phyloP scores from a whole-genome alignment of 2,329 filamentous ascomycete genomes.

The Lachnum nothofagi region DNA sequence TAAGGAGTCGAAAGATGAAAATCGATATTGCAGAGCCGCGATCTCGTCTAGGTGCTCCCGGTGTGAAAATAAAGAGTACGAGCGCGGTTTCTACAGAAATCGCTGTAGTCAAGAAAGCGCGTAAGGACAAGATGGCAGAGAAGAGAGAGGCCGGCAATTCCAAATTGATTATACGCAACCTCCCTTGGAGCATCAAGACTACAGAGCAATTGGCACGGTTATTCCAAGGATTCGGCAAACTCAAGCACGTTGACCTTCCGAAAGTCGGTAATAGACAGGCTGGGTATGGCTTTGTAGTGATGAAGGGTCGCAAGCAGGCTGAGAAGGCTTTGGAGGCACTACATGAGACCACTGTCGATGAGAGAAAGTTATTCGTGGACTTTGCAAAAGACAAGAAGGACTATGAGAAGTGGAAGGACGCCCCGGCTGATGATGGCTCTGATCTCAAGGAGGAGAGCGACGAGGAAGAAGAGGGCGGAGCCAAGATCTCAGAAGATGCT shows the following conservation, averaged over 20 bases:
- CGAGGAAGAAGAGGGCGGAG: constrained; percentile 29
- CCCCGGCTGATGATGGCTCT: constrained; percentile 35
- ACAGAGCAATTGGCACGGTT: constrained; percentile 72
- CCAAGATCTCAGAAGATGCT: constrained; percentile 27
- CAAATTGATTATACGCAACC: constrained; percentile 82
- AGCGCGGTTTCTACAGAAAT: constrained; percentile 34
- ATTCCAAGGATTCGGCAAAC: constrained; percentile 84
- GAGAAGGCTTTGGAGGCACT: constrained; percentile 78
- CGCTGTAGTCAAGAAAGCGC: constrained; percentile 45
- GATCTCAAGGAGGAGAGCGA: constrained; percentile 36
- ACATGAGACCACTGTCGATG: constrained; percentile 88
- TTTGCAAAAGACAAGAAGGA: constrained; percentile 91
- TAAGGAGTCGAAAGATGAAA: constrained; percentile 73
- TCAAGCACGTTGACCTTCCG: constrained; percentile 81
- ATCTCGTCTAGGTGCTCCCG: constrained; percentile 59
- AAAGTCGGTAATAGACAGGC: constrained; percentile 65
- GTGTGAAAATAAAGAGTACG: constrained; percentile 36
- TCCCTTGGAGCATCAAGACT: constrained; percentile 93
- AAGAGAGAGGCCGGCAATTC: constrained; percentile 58
- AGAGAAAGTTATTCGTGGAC: constrained; percentile 83
- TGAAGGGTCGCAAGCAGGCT: constrained; percentile 84
- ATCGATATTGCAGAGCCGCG: constrained; percentile 85
- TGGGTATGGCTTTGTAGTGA: constrained; percentile 88
- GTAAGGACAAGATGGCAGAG: constrained; percentile 56
- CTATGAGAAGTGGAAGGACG: constrained; percentile 67